Conservation (phyloP, 2,329 filamentous ascomycete genomes). For the Alternaria dauci region DNA sequence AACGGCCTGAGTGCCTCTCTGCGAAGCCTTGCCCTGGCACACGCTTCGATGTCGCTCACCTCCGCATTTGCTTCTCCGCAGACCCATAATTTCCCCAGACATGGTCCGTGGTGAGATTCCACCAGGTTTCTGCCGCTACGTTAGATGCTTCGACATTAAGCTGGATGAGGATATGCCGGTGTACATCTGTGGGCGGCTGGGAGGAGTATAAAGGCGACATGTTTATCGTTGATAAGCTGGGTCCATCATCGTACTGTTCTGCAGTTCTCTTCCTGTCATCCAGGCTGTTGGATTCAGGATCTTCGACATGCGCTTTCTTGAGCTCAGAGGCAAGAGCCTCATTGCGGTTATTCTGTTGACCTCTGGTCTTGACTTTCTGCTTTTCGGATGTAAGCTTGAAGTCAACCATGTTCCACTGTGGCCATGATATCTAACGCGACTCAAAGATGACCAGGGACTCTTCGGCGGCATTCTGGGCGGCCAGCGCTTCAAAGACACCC, state of each 20-base stretch:
- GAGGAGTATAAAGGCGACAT: slow-evolving; percentile 10
- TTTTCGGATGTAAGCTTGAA: slow-evolving; percentile 23
- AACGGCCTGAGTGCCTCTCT: background rate
- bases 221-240: background rate
- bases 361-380: slow-evolving; percentile 25
- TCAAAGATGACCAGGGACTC: slow-evolving; percentile 35
- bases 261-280: background rate
- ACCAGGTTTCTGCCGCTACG: background rate
- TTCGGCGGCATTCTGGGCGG: slow-evolving; percentile 37
- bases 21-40: slow-evolving; percentile 1
- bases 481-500: slow-evolving; percentile 31
- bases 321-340: slow-evolving; percentile 25
- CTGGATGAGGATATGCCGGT: slow-evolving; percentile 17
- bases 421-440: background rate
- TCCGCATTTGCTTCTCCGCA: slow-evolving; percentile 17
- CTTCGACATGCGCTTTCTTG: slow-evolving; percentile 17
- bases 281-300: background rate
- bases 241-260: background rate
- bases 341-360: slow-evolving; percentile 22
- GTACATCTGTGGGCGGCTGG: slow-evolving; percentile 1
- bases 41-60: slow-evolving; percentile 1
- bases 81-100: slow-evolving; percentile 23
- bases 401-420: no score
- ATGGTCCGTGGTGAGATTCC: background rate
- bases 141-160: slow-evolving; percentile 6